Evolutionary conservation across 768 basidiomycete genomes (phyloP).

Genomic region (Tylopilus sp.): DNA sequence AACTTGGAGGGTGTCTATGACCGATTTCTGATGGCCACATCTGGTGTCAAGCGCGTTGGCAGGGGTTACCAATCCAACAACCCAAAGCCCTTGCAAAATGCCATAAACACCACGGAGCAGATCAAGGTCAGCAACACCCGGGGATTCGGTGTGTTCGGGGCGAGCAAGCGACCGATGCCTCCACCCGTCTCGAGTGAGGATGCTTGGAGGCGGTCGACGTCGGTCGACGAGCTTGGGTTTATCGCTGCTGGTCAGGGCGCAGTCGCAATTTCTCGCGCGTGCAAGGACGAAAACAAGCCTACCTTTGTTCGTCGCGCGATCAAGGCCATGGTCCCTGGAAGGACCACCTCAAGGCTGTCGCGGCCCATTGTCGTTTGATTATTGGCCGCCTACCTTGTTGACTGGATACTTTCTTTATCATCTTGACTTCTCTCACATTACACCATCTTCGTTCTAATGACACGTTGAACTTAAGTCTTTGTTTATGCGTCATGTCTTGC

Average conservation of each 20-base stretch:
- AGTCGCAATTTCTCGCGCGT: conserved; percentile 19
- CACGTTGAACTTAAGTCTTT: conserved; percentile 5
- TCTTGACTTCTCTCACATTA: neutral
- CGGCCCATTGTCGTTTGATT: conserved; percentile 31
- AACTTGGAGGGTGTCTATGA: conserved; percentile 76
- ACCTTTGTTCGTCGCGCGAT: conserved; percentile 67
- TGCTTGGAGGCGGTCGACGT: conserved; percentile 40
- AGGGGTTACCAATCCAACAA: conserved; percentile 79
- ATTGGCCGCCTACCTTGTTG: neutral
- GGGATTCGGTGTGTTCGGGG: conserved; percentile 27
- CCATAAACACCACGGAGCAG: conserved; percentile 19
- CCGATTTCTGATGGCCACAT: conserved; percentile 77
- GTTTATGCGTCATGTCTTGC: conserved; percentile 17
- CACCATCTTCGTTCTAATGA: conserved; percentile 18
- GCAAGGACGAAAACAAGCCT: conserved; percentile 45
- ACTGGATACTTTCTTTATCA: neutral
- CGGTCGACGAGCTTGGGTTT: conserved; percentile 66
- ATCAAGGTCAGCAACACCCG: conserved; percentile 19
- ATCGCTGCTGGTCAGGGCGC: conserved; percentile 37
- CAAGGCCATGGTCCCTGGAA: conserved; percentile 72
- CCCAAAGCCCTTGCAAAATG: conserved; percentile 39
- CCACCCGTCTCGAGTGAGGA: conserved; percentile 73
- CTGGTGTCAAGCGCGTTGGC: conserved; percentile 75
- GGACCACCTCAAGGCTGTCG: conserved; percentile 50
- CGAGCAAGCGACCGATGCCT: conserved; percentile 56